Evolutionary conservation across 768 basidiomycete genomes (phyloP), one percentile per base, ranked within the genome.

Genomic region (Boletus rufocinnamomeus): DNA sequence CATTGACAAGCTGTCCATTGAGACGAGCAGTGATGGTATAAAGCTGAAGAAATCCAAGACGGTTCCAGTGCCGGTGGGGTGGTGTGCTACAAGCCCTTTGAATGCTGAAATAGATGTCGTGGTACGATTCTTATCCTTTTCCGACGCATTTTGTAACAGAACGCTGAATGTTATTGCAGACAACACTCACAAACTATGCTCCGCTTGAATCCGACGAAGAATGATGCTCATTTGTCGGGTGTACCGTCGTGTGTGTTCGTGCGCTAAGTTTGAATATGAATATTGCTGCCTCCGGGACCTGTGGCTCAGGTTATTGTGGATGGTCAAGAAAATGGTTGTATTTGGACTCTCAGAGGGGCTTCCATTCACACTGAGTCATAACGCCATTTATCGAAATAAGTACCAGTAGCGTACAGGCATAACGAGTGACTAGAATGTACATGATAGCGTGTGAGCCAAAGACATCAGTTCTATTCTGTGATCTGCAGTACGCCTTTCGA

Each of bases 151-250:
- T 32, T 25, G 9, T 11, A 5, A 37, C 44, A 23, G 14, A 52
- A 30, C 14, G 40, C 21, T 19, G 7, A 43, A 19, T 48, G 21
- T 16, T 27, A 16, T 48, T 37, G 13, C 32, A 56, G 58, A n/a
- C 44, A 17, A 55, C 58, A 6, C 53, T 50, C 25, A 41, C 25
- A 25, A 55, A 50, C 3, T 59, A 59, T 49, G 32, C 21, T 23
- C 53, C 47, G 3, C 40, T 32, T 14, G 53, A 55, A 16, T 34
- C 47, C 4, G 41, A 47, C 11, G 38, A 46, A 8, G 45, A 19
- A 27, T 27, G 44, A 44, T 23, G 23, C 16, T 27, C 10, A 27
- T 45, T 17, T 45, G 21, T 21, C 41, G 13, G n/a, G n/a, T 19
- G n/a, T 41, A 21, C 10, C 37, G 37, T 38, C 17, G n/a, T 11